Evolutionary conservation across 2,329 filamentous ascomycete species (phyloP).

Genomic region (Sporothrix mexicana): DNA sequence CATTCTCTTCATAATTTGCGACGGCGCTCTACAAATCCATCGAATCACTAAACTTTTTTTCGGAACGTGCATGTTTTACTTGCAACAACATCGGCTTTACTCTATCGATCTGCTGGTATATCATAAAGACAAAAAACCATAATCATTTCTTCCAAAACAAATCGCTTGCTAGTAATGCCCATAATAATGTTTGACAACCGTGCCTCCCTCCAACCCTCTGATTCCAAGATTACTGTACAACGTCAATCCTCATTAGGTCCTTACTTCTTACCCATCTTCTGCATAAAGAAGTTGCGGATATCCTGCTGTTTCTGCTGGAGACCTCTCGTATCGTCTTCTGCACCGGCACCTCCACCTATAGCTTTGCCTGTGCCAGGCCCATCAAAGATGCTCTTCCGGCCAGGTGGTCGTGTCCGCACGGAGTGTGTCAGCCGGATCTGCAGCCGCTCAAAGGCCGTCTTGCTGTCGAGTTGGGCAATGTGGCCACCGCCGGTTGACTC

Average conservation of each 20-base stretch:
- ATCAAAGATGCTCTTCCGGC: conserved; percentile 57
- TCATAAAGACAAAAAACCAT: neutral
- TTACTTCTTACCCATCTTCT: conserved; percentile 29
- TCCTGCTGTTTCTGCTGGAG: conserved; percentile 35
- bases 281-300: conserved; percentile 37
- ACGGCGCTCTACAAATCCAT: conserved; percentile 6
- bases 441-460: conserved; percentile 76
- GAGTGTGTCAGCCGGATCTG: conserved; percentile 73
- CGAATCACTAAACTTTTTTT: neutral
- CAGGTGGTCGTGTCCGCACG: conserved; percentile 68
- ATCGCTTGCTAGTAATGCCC: conserved; percentile 22
- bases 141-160: too few species aligned
- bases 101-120: neutral
- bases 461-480: conserved; percentile 75
- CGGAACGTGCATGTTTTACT: neutral
- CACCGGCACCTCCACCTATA: neutral
- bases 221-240: too few species aligned
- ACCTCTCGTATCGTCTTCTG: neutral
- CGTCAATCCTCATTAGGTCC: neutral
- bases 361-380: neutral
- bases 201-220: neutral
- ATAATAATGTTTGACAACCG: neutral
- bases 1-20: neutral
- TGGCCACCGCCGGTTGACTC: conserved; percentile 75
- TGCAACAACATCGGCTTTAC: neutral